Percentiles rank a stretch among this genome's conserved stretches.
Evolutionary conservation across 331 rosid species (phyloP).

Genomic region (Stylosanthes scabra): DNA sequence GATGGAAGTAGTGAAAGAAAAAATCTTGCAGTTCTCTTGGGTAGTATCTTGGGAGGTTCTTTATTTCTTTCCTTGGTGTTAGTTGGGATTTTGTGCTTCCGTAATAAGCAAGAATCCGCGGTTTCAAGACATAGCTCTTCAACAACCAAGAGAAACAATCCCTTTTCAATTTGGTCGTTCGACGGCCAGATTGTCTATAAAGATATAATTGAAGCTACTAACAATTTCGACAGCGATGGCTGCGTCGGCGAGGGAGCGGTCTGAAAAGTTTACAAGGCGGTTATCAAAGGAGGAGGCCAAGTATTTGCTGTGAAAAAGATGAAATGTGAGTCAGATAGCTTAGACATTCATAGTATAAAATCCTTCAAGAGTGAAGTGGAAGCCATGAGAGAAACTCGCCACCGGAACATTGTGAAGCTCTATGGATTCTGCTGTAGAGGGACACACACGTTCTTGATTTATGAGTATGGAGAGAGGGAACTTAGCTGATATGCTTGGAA

Average conservation of each 20-base stretch:
- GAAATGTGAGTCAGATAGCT: conserved; percentile 37
- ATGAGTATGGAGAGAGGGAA: conserved; percentile 47
- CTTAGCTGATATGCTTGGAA: conserved; percentile 34
- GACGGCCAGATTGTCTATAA: conserved; percentile 50
- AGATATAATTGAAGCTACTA: conserved; percentile 52
- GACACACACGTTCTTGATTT: conserved; percentile 41
- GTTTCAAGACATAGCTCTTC: neutral
- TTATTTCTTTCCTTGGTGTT: conserved; percentile 31
- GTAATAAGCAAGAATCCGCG: conserved; percentile 30
- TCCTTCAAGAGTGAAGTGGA: conserved; percentile 36
- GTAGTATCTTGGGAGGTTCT: conserved; percentile 46
- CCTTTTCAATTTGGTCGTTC: conserved; percentile 56
- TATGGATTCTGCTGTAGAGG: conserved; percentile 46
- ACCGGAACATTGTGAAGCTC: conserved; percentile 51
- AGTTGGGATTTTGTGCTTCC: conserved; percentile 27
- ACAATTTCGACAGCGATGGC: conserved; percentile 38
- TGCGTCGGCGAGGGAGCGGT: conserved; percentile 48
- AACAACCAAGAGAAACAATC: conserved; percentile 1
- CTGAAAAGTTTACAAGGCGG: conserved; percentile 46
- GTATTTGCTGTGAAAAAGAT: conserved; percentile 47
- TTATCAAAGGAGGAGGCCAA: conserved; percentile 30
- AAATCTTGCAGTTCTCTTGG: conserved; percentile 35
- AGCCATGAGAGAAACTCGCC: conserved; percentile 44
- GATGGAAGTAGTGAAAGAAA: conserved; percentile 27
- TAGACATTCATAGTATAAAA: conserved; percentile 39